Evolutionary conservation across 257 asterid genomes (phyloP).

Genomic region (Ballota nigra): DNA sequence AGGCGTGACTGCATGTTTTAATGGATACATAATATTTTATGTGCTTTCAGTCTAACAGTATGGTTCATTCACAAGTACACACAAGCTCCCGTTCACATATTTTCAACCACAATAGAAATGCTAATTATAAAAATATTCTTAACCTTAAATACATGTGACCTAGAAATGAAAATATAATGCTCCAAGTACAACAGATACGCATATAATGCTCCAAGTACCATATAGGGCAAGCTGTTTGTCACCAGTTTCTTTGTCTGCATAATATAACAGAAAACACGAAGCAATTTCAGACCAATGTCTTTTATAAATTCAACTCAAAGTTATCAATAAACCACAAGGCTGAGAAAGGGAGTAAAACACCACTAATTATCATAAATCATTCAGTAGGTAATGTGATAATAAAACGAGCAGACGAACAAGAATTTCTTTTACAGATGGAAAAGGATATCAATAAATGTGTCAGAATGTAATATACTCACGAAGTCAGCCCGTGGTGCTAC

Average conservation of each 20-base stretch:
- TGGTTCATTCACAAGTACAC: too few species aligned
- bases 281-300: neutral
- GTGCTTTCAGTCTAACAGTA: too few species aligned
- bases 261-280: conserved; percentile 3
- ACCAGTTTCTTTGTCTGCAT: conserved; percentile 69
- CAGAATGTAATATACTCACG: conserved; percentile 33
- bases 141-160: too few species aligned
- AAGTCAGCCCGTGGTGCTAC: conserved; percentile 72
- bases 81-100: too few species aligned
- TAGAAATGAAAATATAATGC: too few species aligned
- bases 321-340: neutral
- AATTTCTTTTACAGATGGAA: too few species aligned
- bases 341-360: neutral
- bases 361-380: neutral
- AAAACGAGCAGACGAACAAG: neutral
- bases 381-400: neutral
- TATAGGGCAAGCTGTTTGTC: conserved; percentile 59
- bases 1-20: too few species aligned
- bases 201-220: conserved; percentile 63
- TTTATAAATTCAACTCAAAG: neutral
- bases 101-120: too few species aligned
- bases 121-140: too few species aligned
- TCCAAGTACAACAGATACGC: conserved; percentile 60
- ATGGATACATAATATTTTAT: too few species aligned
- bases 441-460: neutral